Conservation (phyloP, 2,329 filamentous ascomycete species). For the Fusarium azukiicola region DNA sequence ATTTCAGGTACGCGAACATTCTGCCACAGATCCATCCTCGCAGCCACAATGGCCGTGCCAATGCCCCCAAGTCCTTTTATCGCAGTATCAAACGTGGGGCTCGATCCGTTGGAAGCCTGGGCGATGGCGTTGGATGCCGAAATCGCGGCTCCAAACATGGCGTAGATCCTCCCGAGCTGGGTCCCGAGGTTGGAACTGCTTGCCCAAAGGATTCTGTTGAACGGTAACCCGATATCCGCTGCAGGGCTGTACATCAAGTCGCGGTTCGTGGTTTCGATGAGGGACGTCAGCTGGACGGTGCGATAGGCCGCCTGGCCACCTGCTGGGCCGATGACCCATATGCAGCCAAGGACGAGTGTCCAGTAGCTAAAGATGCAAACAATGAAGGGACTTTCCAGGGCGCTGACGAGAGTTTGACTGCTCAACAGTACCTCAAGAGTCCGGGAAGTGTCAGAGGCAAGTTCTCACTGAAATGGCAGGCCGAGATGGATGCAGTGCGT, state of each 20-base stretch:
- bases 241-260: constrained; percentile 9
- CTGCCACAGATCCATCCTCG: constrained; percentile 1
- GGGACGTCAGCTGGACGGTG: background rate
- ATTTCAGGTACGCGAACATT: constrained; percentile 8
- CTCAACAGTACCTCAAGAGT: background rate
- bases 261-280: background rate
- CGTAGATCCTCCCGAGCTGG: background rate
- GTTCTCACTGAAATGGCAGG: background rate
- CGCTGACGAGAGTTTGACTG: background rate
- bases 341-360: background rate
- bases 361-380: background rate
- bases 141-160: constrained; percentile 2
- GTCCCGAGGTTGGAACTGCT: background rate
- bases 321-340: background rate
- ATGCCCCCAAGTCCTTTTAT: background rate
- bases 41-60: background rate
- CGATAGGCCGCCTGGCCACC: background rate
- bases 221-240: constrained; percentile 3
- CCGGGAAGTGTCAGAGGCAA: background rate
- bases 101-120: background rate
- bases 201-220: background rate
- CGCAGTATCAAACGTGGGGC: background rate
- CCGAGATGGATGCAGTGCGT: background rate
- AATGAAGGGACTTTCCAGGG: background rate
- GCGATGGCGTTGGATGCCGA: constrained; percentile 1